phyloP scores from a whole-genome alignment of 2,329 filamentous ascomycete genomes.

The Penicillium hesseltinei region DNA sequence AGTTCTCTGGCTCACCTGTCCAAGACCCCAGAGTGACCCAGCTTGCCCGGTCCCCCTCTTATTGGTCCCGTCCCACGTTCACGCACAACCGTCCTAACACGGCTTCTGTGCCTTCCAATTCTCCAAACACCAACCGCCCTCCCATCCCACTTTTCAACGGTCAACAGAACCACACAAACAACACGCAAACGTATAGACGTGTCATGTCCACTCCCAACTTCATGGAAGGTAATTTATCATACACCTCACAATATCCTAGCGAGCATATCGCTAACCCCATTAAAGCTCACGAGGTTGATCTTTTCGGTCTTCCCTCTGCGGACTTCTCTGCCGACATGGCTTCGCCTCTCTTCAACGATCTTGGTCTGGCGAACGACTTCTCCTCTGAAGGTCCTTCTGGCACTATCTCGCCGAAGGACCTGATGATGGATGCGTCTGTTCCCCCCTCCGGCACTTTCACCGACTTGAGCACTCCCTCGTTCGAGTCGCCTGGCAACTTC shows the following conservation, averaged over 20 bases:
- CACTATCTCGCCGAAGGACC: constrained; percentile 82
- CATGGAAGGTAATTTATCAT: constrained; percentile 40
- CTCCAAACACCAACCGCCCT: constrained; percentile 36
- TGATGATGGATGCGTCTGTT: constrained; percentile 71
- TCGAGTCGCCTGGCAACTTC: constrained; percentile 70
- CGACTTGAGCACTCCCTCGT: constrained; percentile 77
- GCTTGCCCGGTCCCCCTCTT: constrained; percentile 41
- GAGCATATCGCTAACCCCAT: constrained; percentile 16
- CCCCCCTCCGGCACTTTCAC: constrained; percentile 81
- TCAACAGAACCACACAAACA: constrained; percentile 32
- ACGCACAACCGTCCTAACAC: constrained; percentile 36
- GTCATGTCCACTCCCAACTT: constrained; percentile 43
- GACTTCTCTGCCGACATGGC: constrained; percentile 18
- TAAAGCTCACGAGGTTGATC: constrained; percentile 23
- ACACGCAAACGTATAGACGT: constrained; percentile 30
- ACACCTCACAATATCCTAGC: neutral
- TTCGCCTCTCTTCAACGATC: constrained; percentile 16
- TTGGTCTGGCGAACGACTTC: constrained; percentile 24
- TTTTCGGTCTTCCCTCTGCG: constrained; percentile 32
- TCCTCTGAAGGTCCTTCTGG: constrained; percentile 39
- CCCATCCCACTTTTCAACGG: constrained; percentile 42
- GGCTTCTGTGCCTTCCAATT: constrained; percentile 41
- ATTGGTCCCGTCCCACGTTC: constrained; percentile 36
- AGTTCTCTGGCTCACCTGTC: constrained; percentile 35
- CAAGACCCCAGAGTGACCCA: constrained; percentile 43